phyloP scores from a whole-genome alignment of 805 yeast species.

The Cyberlindnera euphorbiae region DNA sequence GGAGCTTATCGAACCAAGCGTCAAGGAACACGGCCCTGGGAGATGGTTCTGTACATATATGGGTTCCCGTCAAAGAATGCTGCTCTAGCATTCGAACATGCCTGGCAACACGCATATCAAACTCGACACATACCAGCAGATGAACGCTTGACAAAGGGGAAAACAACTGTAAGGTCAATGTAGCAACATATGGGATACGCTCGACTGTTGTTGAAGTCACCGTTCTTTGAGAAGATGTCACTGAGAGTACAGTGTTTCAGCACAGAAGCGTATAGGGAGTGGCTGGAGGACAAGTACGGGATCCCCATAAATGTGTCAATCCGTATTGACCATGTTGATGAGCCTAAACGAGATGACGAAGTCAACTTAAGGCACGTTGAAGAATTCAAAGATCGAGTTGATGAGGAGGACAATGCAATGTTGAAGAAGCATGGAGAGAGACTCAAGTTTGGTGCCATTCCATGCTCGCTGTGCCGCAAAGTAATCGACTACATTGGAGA shows the following conservation, averaged over 20 bases:
- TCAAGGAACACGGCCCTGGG: conserved; percentile 68
- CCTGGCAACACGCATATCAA: conserved; percentile 70
- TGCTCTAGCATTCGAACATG: conserved; percentile 80
- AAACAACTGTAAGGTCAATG: conserved; percentile 36
- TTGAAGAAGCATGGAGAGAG: conserved; percentile 18
- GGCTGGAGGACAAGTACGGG: conserved; percentile 22
- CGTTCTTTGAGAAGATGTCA: conserved; percentile 41
- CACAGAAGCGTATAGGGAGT: conserved; percentile 19
- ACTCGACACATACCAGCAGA: conserved; percentile 52
- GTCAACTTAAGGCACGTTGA: conserved; percentile 26
- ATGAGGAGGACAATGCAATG: conserved; percentile 10
- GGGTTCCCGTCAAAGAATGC: conserved; percentile 68
- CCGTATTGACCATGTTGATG: conserved; percentile 5
- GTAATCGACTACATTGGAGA: conserved; percentile 33
- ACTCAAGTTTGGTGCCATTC: conserved; percentile 21
- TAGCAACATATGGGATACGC: conserved; percentile 45
- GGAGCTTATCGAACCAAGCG: conserved; percentile 69
- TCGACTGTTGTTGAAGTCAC: conserved; percentile 37
- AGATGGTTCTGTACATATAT: conserved; percentile 53
- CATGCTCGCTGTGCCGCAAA: conserved; percentile 31
- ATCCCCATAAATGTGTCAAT: conserved; percentile 7
- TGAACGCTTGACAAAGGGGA: conserved; percentile 34
- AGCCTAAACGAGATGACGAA: conserved; percentile 7
- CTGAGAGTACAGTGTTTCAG: conserved; percentile 44
- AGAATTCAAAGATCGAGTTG: conserved; percentile 21